phyloP scores from a whole-genome alignment of 306 rosid genomes.

The Ziziphus jujuba region DNA sequence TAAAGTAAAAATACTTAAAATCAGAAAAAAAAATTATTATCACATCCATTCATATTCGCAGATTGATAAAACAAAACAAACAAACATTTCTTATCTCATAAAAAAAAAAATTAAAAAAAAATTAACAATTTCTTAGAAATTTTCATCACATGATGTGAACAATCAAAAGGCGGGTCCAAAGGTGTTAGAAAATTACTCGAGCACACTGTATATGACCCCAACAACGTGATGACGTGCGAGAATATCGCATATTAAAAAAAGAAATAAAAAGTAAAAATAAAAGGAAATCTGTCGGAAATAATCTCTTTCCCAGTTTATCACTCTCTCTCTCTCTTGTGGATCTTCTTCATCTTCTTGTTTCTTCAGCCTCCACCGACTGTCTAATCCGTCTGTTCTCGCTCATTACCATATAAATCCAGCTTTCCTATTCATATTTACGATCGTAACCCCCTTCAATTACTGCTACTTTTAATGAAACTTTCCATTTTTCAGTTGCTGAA shows the following conservation, averaged over 20 bases:
- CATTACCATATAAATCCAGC: constrained; percentile 5
- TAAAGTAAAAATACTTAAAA: no score
- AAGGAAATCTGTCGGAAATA: constrained; percentile 1
- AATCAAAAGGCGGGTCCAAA: constrained; percentile 3
- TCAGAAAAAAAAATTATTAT: no score
- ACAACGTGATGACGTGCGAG: constrained; percentile 27
- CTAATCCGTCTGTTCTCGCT: not conserved
- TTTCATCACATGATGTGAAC: not conserved
- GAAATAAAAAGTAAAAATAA: not conserved
- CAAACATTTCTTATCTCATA: no score
- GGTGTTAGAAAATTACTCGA: not conserved
- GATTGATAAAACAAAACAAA: no score
- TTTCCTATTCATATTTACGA: constrained; percentile 19
- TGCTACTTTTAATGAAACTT: not conserved
- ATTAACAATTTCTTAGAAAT: not conserved
- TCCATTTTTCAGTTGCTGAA: not conserved
- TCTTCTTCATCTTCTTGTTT: constrained; percentile 22
- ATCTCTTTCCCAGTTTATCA: not conserved
- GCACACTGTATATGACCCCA: not conserved
- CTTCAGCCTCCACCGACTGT: constrained; percentile 40
- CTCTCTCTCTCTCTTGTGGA: constrained; percentile 19
- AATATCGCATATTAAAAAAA: not conserved
- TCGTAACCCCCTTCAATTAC: constrained; percentile 12
- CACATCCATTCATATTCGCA: no score
- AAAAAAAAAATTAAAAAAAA: no score